phyloP scores from a whole-genome alignment of 306 rosid genomes.

The Abrus precatorius region DNA sequence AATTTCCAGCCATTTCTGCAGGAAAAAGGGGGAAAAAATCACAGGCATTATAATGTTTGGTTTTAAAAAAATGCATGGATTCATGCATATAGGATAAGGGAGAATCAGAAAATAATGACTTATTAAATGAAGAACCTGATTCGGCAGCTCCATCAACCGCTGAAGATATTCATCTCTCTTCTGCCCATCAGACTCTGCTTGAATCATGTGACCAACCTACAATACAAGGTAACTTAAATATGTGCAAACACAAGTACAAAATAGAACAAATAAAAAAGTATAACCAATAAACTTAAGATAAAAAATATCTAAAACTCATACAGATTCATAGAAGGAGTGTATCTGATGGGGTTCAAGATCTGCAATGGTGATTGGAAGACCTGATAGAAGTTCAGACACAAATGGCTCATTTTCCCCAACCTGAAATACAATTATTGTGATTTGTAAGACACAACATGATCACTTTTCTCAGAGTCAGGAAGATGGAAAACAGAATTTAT shows the following conservation, averaged over 20 bases:
- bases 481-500: not conserved
- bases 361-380: constrained; percentile 86
- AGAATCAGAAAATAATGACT: constrained; percentile 1
- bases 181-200: constrained; percentile 88
- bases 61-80: not conserved
- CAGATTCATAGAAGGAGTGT: constrained; percentile 96
- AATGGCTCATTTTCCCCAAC: constrained; percentile 97
- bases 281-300: constrained; percentile 3
- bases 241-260: not conserved
- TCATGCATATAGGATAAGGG: not conserved
- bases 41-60: constrained; percentile 10
- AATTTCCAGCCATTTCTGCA: constrained; percentile 95
- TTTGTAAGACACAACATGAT: not conserved
- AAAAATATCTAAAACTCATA: constrained; percentile 50
- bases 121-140: constrained; percentile 66
- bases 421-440: constrained; percentile 57
- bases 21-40: not conserved
- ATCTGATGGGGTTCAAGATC: constrained; percentile 97
- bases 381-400: constrained; percentile 91
- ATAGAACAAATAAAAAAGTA: not conserved
- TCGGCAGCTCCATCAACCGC: constrained; percentile 92
- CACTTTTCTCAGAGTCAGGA: not conserved
- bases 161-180: constrained; percentile 94
- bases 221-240: constrained; percentile 15
- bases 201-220: constrained; percentile 96